Conservation (phyloP, 257 asterid species). For the Solanum bulbocastanum region DNA sequence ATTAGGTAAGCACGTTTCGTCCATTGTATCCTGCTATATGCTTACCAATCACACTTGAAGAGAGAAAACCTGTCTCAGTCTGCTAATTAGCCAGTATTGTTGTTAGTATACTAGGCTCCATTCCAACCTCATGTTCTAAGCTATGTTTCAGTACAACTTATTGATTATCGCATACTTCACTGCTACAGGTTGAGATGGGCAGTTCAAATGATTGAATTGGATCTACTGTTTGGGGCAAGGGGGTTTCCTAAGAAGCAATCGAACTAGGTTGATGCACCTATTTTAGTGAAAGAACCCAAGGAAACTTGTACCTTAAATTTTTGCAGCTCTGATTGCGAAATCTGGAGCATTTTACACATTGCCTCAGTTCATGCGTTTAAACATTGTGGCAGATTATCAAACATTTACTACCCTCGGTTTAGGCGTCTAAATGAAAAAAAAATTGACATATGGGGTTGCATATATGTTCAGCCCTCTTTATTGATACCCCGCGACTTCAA, state of each 20-base stretch:
- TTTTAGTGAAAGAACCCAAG: not conserved
- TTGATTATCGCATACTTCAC: not conserved
- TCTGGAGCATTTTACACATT: not conserved
- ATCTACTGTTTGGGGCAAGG: conserved; percentile 82
- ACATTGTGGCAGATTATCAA: no score
- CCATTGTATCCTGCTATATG: not conserved
- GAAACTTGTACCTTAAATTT: no score
- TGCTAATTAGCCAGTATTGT: not conserved
- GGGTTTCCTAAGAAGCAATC: conserved; percentile 51
- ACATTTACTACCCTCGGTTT: no score
- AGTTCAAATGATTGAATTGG: conserved; percentile 84
- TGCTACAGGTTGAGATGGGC: conserved; percentile 80
- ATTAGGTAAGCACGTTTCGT: not conserved
- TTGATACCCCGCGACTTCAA: not conserved
- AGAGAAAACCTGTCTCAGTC: not conserved
- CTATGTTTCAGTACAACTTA: not conserved
- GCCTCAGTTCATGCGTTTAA: not conserved
- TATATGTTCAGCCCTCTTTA: not conserved
- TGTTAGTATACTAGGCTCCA: not conserved
- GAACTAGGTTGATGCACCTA: not conserved
- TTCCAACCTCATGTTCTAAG: not conserved
- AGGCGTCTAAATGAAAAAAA: not conserved
- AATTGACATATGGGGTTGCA: no score
- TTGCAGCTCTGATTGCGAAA: not conserved
- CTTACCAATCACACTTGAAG: not conserved